These are phyloP conservation scores for Bisporella sp. DNA, from an alignment of 2,329 filamentous ascomycete genomes.

Conservation along the genomic window DNA sequence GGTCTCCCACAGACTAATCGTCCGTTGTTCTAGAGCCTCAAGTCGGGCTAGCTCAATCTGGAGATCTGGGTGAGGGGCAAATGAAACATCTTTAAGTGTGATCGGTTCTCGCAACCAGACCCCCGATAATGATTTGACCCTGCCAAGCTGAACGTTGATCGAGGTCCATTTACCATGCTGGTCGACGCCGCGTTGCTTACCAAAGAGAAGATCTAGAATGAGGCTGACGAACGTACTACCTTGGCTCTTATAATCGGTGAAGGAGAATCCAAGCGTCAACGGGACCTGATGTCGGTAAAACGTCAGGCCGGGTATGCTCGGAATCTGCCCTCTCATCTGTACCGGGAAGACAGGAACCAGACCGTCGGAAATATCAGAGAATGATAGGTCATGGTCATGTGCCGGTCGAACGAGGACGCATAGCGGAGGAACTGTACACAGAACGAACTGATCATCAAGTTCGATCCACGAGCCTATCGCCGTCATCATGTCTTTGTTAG, in stretches of 20 bases:
- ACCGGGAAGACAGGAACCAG: conserved; percentile 7
- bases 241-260: conserved; percentile 8
- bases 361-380: conserved; percentile 4
- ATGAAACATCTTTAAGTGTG: conserved; percentile 6
- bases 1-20: conserved; percentile 1
- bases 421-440: conserved; percentile 3
- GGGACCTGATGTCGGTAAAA: conserved; percentile 8
- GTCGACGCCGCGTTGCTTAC: conserved; percentile 4
- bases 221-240: conserved; percentile 5
- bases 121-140: conserved; percentile 3
- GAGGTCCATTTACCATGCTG: conserved; percentile 7
- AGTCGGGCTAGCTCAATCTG: conserved; percentile 3
- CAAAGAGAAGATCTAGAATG: conserved; percentile 4
- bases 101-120: conserved; percentile 8
- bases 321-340: conserved; percentile 6
- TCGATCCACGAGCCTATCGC: no score
- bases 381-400: conserved; percentile 6
- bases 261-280: conserved; percentile 5
- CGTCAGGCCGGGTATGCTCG: conserved; percentile 1
- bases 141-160: conserved; percentile 6
- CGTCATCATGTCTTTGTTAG: no score
- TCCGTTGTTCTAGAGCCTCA: conserved; percentile 6
- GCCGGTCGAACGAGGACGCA: conserved; percentile 6
- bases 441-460: no score
- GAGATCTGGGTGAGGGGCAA: conserved; percentile 4